Evolutionary conservation across 352 stramenopile species (phyloP).

Genomic region (Phytophthora nicotianae): DNA sequence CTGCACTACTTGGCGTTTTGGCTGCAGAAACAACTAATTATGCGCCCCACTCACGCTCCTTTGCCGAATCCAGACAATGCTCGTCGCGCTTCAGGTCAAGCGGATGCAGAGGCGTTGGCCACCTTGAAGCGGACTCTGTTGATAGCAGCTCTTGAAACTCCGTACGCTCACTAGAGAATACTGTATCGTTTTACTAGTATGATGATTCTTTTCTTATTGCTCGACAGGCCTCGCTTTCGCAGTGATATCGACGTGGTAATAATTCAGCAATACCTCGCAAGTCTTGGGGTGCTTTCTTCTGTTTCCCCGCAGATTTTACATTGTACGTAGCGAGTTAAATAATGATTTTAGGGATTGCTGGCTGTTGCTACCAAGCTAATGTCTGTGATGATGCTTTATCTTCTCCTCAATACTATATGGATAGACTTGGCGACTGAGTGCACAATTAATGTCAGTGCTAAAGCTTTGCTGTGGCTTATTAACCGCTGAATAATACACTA

Average conservation of each 20-base stretch:
- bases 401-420: not conserved
- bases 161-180: constrained; percentile 33
- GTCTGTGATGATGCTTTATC: not conserved
- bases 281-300: constrained; percentile 43
- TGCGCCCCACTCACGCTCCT: not conserved
- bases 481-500: not conserved
- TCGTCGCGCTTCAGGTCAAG: constrained; percentile 2
- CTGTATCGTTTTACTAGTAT: not conserved
- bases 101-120: constrained; percentile 18
- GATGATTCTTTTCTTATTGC: not conserved
- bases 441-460: constrained; percentile 41
- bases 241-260: constrained; percentile 63
- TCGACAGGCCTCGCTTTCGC: constrained; percentile 49
- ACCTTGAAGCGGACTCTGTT: constrained; percentile 47
- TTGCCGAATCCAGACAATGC: constrained; percentile 2
- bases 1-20: not conserved
- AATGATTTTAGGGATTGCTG: not conserved
- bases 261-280: constrained; percentile 54
- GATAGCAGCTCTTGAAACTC: constrained; percentile 49
- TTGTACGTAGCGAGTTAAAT: constrained; percentile 36
- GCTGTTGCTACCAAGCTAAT: not conserved
- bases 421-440: constrained; percentile 68
- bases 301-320: constrained; percentile 52
- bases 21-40: not conserved
- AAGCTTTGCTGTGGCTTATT: not conserved